These are phyloP conservation scores for Thielaviopsis euricoi DNA, from an alignment of 2,329 filamentous ascomycete genomes.

Conservation along the genomic window DNA sequence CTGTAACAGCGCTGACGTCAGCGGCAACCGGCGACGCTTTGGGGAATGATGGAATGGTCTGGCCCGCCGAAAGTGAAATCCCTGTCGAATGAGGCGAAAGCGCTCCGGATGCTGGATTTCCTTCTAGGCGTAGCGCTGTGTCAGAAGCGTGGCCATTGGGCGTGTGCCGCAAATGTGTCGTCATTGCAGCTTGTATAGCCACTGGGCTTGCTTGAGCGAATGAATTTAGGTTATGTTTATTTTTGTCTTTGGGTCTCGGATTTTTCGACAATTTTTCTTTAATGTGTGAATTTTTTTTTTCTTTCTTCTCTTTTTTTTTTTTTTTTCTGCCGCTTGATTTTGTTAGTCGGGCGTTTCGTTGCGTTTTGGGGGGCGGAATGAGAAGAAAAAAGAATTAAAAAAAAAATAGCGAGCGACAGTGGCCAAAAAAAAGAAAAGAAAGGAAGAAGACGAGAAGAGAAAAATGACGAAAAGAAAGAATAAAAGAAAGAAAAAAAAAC, in stretches of 20 bases:
- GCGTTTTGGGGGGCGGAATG: too few species aligned
- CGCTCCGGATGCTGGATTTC: constrained; percentile 25
- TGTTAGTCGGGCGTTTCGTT: too few species aligned
- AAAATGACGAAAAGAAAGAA: constrained; percentile 7
- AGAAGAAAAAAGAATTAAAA: neutral
- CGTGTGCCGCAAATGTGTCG: constrained; percentile 7
- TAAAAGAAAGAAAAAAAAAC: neutral
- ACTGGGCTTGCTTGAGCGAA: neutral
- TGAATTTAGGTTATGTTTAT: too few species aligned
- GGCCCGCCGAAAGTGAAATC: neutral
- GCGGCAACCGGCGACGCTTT: neutral
- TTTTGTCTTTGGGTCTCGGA: too few species aligned
- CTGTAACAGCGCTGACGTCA: neutral
- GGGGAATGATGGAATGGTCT: neutral
- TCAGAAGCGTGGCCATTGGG: constrained; percentile 1
- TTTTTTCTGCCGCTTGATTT: too few species aligned
- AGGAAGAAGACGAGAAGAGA: constrained; percentile 7
- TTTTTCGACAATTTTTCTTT: neutral
- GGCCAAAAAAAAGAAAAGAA: constrained; percentile 5
- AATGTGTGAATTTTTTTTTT: too few species aligned
- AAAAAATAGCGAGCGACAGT: neutral
- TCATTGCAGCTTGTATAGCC: constrained; percentile 7
- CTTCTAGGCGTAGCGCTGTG: neutral
- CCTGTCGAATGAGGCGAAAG: constrained; percentile 24
- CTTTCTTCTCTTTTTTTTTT: too few species aligned